A percentile compares a stretch with the other conserved stretches of the same genome.
Conservation (phyloP, 169 alveolate genomes). For the Nephromyces sp. region DNA sequence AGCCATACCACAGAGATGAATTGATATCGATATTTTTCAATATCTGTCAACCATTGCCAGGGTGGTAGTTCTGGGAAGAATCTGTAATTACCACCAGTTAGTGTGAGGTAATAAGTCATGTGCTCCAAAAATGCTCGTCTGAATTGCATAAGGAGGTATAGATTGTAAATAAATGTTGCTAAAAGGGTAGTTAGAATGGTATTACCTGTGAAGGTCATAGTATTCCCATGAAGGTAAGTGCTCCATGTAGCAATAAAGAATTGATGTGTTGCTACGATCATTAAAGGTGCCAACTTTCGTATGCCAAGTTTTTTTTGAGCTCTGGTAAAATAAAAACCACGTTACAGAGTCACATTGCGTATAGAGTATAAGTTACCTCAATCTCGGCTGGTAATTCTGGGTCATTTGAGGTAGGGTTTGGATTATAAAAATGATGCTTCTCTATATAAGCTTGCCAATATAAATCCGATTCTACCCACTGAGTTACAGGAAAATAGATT, state of each 20-base stretch:
- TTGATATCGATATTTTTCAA: constrained; percentile 59
- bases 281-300: constrained; percentile 54
- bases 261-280: constrained; percentile 69
- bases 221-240: constrained; percentile 70
- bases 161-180: not conserved
- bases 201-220: constrained; percentile 62
- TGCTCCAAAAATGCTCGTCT: constrained; percentile 61
- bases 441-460: constrained; percentile 79
- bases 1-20: constrained; percentile 44
- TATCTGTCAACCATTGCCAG: constrained; percentile 69
- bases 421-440: constrained; percentile 48
- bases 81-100: constrained; percentile 68
- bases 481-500: constrained; percentile 1
- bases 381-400: constrained; percentile 21
- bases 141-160: not conserved
- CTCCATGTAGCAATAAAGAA: constrained; percentile 57
- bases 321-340: not conserved
- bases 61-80: constrained; percentile 69
- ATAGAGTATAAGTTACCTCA: not conserved
- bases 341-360: not conserved
- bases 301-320: constrained; percentile 39
- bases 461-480: constrained; percentile 73
- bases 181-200: not conserved
- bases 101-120: constrained; percentile 57
- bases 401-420: not conserved